These are phyloP conservation scores for Saccharomyces hybrid DNA, from an alignment of 1,139 yeast genomes.

Conservation along the genomic window DNA sequence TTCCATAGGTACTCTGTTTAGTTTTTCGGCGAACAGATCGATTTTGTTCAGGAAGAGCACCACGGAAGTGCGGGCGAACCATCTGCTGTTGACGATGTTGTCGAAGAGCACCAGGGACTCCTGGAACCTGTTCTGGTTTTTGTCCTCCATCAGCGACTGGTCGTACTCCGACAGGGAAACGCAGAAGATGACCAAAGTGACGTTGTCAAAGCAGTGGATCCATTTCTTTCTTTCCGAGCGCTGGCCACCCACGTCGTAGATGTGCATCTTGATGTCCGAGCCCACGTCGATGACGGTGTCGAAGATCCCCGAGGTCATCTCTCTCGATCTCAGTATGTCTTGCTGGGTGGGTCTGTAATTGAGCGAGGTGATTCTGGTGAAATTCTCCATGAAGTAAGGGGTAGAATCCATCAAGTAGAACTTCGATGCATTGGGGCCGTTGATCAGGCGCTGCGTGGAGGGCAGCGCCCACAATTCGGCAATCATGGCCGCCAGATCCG, in stretches of 20 bases:
- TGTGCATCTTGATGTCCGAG: conserved; percentile 57
- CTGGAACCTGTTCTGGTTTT: conserved; percentile 70
- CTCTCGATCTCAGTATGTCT: conserved; percentile 80
- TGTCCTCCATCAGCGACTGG: conserved; percentile 76
- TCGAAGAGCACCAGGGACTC: conserved; percentile 83
- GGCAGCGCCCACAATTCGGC: conserved; percentile 50
- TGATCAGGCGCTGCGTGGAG: conserved; percentile 50
- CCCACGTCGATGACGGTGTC: conserved; percentile 78
- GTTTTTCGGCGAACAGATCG: conserved; percentile 80
- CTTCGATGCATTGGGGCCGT: conserved; percentile 52
- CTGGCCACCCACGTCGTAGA: conserved; percentile 93
- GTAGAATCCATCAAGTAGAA: conserved; percentile 88
- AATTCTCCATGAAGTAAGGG: conserved; percentile 63
- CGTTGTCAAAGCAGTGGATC: conserved; percentile 94
- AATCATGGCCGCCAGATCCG: conserved; percentile 19
- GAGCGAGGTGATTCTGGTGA: conserved; percentile 53
- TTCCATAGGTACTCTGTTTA: conserved; percentile 75
- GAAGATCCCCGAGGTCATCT: conserved; percentile 87
- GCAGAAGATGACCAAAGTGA: conserved; percentile 80
- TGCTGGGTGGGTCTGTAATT: conserved; percentile 65
- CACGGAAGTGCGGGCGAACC: conserved; percentile 84
- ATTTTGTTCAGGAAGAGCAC: conserved; percentile 83
- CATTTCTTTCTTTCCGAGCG: conserved; percentile 88
- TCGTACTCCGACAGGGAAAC: conserved; percentile 89
- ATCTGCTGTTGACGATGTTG: conserved; percentile 82